A percentile compares a stretch with the other conserved stretches of the same genome.
Conservation (phyloP, 352 stramenopile species). For the Blastocystis hominis region DNA sequence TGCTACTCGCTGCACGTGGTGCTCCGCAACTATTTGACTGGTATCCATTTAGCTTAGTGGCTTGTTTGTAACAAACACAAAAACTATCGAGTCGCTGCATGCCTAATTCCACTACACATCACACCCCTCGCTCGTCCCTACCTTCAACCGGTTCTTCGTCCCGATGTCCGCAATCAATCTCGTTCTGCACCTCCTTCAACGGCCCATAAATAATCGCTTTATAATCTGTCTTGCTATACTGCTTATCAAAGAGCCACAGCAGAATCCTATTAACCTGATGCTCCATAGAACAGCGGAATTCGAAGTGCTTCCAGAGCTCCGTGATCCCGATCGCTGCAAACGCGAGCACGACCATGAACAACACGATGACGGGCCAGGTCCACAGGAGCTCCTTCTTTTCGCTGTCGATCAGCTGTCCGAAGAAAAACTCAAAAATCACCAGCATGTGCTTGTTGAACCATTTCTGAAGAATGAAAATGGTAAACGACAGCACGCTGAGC, state of each 20-base stretch:
- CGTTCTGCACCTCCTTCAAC: conserved; percentile 1
- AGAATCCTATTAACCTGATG: conserved; percentile 13
- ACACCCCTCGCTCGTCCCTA: not conserved
- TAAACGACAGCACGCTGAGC: conserved; percentile 19
- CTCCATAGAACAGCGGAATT: conserved; percentile 38
- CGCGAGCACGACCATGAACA: not conserved
- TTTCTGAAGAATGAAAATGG: conserved; percentile 21
- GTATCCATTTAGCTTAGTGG: not conserved
- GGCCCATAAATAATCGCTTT: conserved; percentile 55
- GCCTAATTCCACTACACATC: not conserved
- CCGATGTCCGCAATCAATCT: not conserved
- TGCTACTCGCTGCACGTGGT: conserved; percentile 44
- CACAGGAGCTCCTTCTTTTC: not conserved
- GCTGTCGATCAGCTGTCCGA: conserved; percentile 5
- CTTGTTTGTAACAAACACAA: not conserved
- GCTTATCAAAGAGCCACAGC: conserved; percentile 18
- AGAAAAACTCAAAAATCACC: conserved; percentile 3
- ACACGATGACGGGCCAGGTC: conserved; percentile 8
- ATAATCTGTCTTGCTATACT: conserved; percentile 37
- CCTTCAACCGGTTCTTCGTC: not conserved
- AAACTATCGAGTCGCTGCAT: not conserved
- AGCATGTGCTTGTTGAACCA: conserved; percentile 31
- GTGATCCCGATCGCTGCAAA: not conserved
- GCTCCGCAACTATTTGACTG: not conserved
- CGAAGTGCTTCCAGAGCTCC: conserved; percentile 1